Conservation (phyloP, 2,329 filamentous ascomycete genomes). For the Neocatenulostroma microsporum region DNA sequence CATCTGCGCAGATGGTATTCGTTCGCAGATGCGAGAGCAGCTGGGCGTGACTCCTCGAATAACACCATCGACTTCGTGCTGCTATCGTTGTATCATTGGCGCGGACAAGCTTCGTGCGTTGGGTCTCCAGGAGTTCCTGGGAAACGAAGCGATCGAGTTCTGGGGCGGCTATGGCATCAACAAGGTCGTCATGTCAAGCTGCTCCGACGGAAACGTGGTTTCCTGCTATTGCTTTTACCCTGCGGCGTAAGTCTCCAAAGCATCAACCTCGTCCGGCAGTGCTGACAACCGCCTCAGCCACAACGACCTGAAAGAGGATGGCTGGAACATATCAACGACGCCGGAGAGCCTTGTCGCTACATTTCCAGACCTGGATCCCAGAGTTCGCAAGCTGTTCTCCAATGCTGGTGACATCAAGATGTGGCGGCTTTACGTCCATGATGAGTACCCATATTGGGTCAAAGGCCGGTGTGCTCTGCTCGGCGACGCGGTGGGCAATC, state of each 20-base stretch:
- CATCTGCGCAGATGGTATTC: constrained; percentile 60
- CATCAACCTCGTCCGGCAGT: constrained; percentile 58
- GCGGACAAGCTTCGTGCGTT: constrained; percentile 53
- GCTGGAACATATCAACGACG: too few species aligned
- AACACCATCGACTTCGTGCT: constrained; percentile 53
- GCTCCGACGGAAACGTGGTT: constrained; percentile 56
- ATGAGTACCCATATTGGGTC: constrained; percentile 52
- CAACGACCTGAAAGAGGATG: constrained; percentile 51
- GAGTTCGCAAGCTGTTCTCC: constrained; percentile 49
- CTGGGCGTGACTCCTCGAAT: constrained; percentile 57
- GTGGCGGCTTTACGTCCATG: constrained; percentile 59
- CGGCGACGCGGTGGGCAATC: constrained; percentile 63
- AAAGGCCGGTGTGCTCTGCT: constrained; percentile 54
- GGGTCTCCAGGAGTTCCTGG: constrained; percentile 56
- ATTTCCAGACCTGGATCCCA: not conserved
- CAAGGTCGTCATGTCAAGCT: constrained; percentile 64
- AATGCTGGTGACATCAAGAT: constrained; percentile 57
- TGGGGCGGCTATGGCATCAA: constrained; percentile 60
- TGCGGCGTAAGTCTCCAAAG: constrained; percentile 50
- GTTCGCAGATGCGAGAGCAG: constrained; percentile 54
- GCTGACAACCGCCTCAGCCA: constrained; percentile 45
- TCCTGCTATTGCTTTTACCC: constrained; percentile 67
- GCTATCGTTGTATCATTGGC: constrained; percentile 57
- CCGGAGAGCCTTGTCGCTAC: not conserved
- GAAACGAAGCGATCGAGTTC: constrained; percentile 57